Evolutionary conservation across 768 basidiomycete genomes (phyloP).

Genomic region (Mycena capillaripes): DNA sequence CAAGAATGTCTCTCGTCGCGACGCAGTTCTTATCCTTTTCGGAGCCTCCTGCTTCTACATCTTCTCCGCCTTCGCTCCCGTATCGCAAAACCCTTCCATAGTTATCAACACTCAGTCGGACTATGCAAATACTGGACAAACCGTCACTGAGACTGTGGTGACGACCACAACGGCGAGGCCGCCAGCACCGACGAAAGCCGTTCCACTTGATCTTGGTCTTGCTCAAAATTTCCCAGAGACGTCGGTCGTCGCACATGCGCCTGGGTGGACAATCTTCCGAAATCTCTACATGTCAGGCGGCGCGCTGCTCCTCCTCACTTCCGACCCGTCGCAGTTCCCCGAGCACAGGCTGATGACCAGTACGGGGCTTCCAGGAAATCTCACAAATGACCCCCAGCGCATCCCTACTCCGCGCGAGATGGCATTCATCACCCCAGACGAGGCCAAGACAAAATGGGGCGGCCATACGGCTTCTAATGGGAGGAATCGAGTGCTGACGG

Average conservation of each 20-base stretch:
- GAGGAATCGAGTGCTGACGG: constrained; percentile 56
- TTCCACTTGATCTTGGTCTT: constrained; percentile 31
- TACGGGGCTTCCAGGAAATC: constrained; percentile 66
- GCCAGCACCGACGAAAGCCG: constrained; percentile 10
- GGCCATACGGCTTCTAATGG: constrained; percentile 39
- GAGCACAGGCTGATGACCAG: constrained; percentile 75
- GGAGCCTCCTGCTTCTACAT: constrained; percentile 63
- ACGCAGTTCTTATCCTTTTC: constrained; percentile 59
- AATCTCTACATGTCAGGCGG: constrained; percentile 69
- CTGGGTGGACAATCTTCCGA: constrained; percentile 85
- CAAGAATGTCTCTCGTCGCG: constrained; percentile 57
- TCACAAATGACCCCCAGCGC: constrained; percentile 62
- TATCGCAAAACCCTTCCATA: constrained; percentile 38
- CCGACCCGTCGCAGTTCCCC: constrained; percentile 53
- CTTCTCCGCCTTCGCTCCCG: constrained; percentile 50
- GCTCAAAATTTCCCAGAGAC: constrained; percentile 61
- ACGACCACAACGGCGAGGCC: constrained; percentile 15
- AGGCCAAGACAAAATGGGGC: constrained; percentile 66
- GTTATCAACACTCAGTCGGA: constrained; percentile 41
- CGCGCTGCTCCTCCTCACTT: constrained; percentile 82
- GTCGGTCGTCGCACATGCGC: constrained; percentile 72
- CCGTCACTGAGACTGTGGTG: constrained; percentile 15
- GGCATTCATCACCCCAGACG: constrained; percentile 58
- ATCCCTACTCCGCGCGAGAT: constrained; percentile 68
- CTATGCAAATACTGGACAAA: neutral